Base-by-base conservation (phyloP, 192 early-diverging fungal genomes). In the Coemansia sp. region DNA sequence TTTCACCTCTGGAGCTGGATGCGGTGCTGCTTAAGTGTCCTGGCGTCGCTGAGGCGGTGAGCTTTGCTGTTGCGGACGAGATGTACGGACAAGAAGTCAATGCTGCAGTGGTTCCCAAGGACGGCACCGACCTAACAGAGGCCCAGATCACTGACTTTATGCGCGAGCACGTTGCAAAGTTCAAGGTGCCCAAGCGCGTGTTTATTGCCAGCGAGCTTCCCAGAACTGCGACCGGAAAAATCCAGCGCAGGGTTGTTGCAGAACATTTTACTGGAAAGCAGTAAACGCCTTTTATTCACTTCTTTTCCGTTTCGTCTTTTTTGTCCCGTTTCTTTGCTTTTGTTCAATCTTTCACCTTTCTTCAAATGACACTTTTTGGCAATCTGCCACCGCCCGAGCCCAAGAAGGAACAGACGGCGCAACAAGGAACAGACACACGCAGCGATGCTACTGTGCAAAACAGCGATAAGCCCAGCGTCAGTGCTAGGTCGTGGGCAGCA, bases 1-100 rank as follows among this genome's bases (percentile, higher is more conserved):
- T 95, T 64, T 93, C 90, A n/a, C 94, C 94, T 4, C 68, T 94
- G 16, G 94, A 95, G 73, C 80, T 95, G 3, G 93, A 94, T 67
- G 83, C 82, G 13, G 84, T 87, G 43, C 77, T 94, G 56, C 82
- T 92, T 32, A 80, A 83, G 60, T 89, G 90, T 47, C 89, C 87
- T 13, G 85, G 80, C 49, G 85, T 93, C 9, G 82, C 83, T 19
- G 92, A 94, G 66, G 93, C 90, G 3, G 88, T 91, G 18, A 86
- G 85, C 48, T 94, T 93, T 82, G 89, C 77, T n/a, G 91, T 93
- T 7, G 71, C 83, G 0, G 87, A 89, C 76, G 77, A 88, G n/a
- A 88, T 91, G 74, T 92, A 92, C 63, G 92, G 92, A 42, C 91
- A 93, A 73, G 93, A 93, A 65, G 88, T 94, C 37, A 88, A 93